These are phyloP conservation scores for Ogataea minuta DNA, from an alignment of 805 yeast species.

Conservation along the genomic window DNA sequence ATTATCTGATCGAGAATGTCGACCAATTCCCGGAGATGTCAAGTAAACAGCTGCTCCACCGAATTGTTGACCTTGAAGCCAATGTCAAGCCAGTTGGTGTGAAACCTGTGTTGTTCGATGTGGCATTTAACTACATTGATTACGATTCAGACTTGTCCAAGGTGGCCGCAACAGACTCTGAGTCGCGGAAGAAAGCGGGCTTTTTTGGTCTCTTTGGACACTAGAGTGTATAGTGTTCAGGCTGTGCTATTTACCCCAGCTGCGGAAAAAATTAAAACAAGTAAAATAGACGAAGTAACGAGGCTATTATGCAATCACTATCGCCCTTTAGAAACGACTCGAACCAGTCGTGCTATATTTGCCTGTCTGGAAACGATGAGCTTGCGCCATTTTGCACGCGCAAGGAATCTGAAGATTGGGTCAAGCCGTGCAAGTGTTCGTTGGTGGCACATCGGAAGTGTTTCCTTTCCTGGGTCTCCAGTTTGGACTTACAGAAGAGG, in stretches of 20 bases:
- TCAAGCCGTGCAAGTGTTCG: slow-evolving; percentile 45
- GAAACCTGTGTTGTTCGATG: slow-evolving; percentile 89
- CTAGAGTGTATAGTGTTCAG: slow-evolving; percentile 9
- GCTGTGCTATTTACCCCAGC: slow-evolving; percentile 5
- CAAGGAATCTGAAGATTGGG: slow-evolving; percentile 38
- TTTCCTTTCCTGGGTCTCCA: slow-evolving; percentile 41
- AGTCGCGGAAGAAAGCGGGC: slow-evolving; percentile 51
- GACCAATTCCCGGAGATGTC: slow-evolving; percentile 31
- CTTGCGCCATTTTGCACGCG: slow-evolving; percentile 33
- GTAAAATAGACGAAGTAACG: not conserved
- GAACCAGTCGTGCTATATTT: slow-evolving; percentile 27
- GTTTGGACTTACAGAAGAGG: slow-evolving; percentile 27
- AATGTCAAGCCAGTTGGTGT: slow-evolving; percentile 60
- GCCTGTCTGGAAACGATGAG: slow-evolving; percentile 32
- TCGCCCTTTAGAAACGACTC: slow-evolving; percentile 12
- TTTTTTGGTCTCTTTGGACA: slow-evolving; percentile 75
- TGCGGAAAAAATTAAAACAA: not conserved
- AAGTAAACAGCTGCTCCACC: slow-evolving; percentile 31
- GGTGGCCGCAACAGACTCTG: slow-evolving; percentile 9
- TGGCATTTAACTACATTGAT: slow-evolving; percentile 79
- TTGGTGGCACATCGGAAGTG: slow-evolving; percentile 46
- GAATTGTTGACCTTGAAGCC: slow-evolving; percentile 31
- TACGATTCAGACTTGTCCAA: slow-evolving; percentile 35
- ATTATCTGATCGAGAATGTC: slow-evolving; percentile 31
- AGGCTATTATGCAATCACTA: slow-evolving; percentile 20